A percentile compares a stretch with the other conserved stretches of the same genome.
Evolutionary conservation across 2,329 filamentous ascomycete genomes (phyloP).

Genomic region (Arthrobotrys megalospora): DNA sequence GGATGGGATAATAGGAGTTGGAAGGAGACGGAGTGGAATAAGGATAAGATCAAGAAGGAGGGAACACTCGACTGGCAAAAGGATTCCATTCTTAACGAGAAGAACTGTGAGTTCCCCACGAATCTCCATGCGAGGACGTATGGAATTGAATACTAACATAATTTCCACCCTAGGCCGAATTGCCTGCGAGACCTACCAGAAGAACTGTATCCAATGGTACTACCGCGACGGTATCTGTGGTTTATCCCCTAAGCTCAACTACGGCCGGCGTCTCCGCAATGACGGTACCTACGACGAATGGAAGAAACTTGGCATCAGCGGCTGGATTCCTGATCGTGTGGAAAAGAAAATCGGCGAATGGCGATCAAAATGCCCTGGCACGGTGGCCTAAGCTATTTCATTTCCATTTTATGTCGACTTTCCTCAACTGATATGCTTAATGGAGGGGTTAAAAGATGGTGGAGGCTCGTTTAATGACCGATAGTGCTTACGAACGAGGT

Average conservation of each 20-base stretch:
- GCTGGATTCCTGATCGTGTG: constrained; percentile 46
- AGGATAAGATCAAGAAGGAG: constrained; percentile 44
- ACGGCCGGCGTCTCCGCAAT: constrained; percentile 57
- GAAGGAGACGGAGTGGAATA: constrained; percentile 54
- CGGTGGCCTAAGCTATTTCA: neutral
- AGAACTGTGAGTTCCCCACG: constrained; percentile 43
- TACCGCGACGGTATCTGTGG: constrained; percentile 55
- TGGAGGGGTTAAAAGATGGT: neutral
- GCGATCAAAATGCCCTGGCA: constrained; percentile 46
- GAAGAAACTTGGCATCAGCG: constrained; percentile 57
- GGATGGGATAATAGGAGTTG: constrained; percentile 57
- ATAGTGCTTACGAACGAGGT: neutral
- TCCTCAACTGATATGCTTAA: neutral
- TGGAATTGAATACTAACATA: constrained; percentile 21
- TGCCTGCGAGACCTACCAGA: constrained; percentile 48
- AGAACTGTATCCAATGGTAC: constrained; percentile 55
- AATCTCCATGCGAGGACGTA: neutral
- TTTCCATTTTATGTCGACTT: constrained; percentile 25
- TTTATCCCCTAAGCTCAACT: constrained; percentile 48
- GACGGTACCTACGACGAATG: constrained; percentile 54
- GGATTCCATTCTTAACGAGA: constrained; percentile 47
- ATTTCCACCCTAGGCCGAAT: constrained; percentile 40
- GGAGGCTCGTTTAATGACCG: neutral
- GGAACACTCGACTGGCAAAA: constrained; percentile 47
- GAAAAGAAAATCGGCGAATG: constrained; percentile 44